Conservation (phyloP, 306 rosid species). For the Abrus pulchellus region DNA sequence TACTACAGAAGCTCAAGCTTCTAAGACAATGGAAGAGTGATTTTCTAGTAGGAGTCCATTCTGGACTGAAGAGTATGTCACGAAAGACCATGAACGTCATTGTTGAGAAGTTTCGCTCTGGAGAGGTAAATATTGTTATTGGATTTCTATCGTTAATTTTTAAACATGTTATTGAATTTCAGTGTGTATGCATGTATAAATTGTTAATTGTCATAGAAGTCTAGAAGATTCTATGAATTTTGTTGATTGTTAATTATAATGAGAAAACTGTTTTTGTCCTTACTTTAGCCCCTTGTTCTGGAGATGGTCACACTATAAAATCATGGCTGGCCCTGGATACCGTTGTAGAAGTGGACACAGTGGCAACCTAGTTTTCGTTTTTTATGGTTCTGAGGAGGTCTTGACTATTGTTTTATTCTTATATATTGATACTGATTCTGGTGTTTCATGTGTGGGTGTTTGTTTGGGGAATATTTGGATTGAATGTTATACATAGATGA, state of each 20-base stretch:
- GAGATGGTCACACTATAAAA: slow-evolving; percentile 4
- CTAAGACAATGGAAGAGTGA: slow-evolving; percentile 78
- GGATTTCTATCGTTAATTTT: slow-evolving; percentile 14
- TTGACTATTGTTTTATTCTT: not conserved
- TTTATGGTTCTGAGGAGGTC: slow-evolving; percentile 19
- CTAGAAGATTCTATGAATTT: slow-evolving; percentile 6
- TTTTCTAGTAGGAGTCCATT: slow-evolving; percentile 88
- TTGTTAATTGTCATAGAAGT: not conserved
- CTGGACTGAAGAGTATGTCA: slow-evolving; percentile 81
- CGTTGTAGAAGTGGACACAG: not conserved
- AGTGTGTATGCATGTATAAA: not conserved
- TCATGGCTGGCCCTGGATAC: not conserved
- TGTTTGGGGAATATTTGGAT: too few relatives aligned
- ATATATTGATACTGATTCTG: not conserved
- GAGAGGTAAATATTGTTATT: slow-evolving; percentile 68
- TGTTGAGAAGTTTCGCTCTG: slow-evolving; percentile 83
- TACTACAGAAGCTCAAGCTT: slow-evolving; percentile 70
- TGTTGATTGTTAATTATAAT: not conserved
- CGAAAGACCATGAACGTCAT: slow-evolving; percentile 72
- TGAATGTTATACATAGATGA: too few relatives aligned
- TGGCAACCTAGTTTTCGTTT: not conserved
- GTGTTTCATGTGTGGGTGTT: not conserved
- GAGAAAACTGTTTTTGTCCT: slow-evolving; percentile 3
- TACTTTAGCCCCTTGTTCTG: not conserved
- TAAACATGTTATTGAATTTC: slow-evolving; percentile 15